These are phyloP conservation scores for Torulaspora maleeae DNA, from an alignment of 805 yeast species.

Conservation along the genomic window DNA sequence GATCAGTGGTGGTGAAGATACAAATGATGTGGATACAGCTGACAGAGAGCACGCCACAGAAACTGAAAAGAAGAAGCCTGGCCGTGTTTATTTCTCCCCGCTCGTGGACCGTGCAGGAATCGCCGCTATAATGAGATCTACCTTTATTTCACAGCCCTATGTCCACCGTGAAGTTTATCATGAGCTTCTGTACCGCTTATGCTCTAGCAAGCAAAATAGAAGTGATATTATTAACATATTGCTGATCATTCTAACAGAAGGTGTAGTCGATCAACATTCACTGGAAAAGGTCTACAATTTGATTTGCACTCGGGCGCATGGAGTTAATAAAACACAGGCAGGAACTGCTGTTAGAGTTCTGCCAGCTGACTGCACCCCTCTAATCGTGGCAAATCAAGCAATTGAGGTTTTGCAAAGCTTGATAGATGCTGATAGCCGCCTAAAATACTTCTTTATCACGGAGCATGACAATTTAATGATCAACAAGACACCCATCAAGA, in stretches of 20 bases:
- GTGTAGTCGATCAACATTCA: constrained; percentile 54
- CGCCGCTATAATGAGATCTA: constrained; percentile 62
- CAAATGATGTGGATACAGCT: constrained; percentile 7
- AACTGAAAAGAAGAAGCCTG: constrained; percentile 27
- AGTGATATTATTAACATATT: constrained; percentile 66
- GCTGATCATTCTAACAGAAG: constrained; percentile 69
- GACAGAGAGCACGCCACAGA: constrained; percentile 20
- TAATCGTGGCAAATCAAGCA: constrained; percentile 69
- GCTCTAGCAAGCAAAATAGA: constrained; percentile 74
- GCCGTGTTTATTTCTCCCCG: constrained; percentile 51
- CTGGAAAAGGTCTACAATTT: constrained; percentile 59
- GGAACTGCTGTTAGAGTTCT: constrained; percentile 25
- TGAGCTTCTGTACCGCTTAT: constrained; percentile 59
- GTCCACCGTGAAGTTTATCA: constrained; percentile 58
- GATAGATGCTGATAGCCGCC: constrained; percentile 59
- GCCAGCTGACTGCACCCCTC: constrained; percentile 63
- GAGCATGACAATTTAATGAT: constrained; percentile 59
- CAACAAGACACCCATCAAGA: constrained; percentile 36
- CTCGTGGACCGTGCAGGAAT: constrained; percentile 72
- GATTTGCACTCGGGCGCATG: constrained; percentile 47
- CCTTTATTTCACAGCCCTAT: constrained; percentile 68
- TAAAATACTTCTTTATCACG: constrained; percentile 69
- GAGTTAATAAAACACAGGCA: constrained; percentile 16
- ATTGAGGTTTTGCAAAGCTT: constrained; percentile 70
- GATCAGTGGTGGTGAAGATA: constrained; percentile 16